These are phyloP conservation scores for Venturia oleaginea DNA, from an alignment of 2,329 filamentous ascomycete species.

Conservation along the genomic window DNA sequence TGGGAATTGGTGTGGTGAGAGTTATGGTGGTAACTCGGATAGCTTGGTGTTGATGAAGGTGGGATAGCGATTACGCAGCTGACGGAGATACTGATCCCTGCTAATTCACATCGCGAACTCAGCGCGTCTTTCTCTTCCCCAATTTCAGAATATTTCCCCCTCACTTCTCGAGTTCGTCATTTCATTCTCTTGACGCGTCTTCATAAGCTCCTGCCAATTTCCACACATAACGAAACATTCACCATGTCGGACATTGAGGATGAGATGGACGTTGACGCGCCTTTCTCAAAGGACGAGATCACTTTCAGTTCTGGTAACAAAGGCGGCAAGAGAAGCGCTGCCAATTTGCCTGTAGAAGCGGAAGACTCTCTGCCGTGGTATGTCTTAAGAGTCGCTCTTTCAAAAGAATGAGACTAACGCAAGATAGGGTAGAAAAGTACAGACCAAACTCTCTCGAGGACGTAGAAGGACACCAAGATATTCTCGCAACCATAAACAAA, in stretches of 20 bases:
- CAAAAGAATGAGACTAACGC: not conserved
- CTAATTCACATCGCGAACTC: not conserved
- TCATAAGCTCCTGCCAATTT: not conserved
- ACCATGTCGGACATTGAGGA: constrained; percentile 52
- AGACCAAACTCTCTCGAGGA: constrained; percentile 80
- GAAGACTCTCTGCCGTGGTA: constrained; percentile 92
- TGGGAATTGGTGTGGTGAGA: not conserved
- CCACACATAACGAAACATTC: not conserved
- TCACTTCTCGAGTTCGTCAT: not conserved
- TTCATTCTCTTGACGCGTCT: not conserved
- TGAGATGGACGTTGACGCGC: constrained; percentile 58
- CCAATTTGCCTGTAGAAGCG: constrained; percentile 87
- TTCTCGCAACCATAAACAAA: constrained; percentile 93
- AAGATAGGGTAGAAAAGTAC: constrained; percentile 85
- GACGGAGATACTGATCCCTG: not conserved
- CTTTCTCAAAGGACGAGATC: constrained; percentile 40
- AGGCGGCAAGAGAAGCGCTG: constrained; percentile 82
- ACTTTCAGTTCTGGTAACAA: constrained; percentile 62
- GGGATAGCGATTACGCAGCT: not conserved
- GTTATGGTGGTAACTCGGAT: not conserved
- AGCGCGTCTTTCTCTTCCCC: constrained; percentile 15
- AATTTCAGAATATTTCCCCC: not conserved
- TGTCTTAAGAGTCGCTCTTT: constrained; percentile 15
- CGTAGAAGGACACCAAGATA: constrained; percentile 94
- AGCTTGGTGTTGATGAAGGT: not conserved